Base-by-base conservation (phyloP, 2,329 filamentous ascomycete species). In the Huntiella bhutanensis region DNA sequence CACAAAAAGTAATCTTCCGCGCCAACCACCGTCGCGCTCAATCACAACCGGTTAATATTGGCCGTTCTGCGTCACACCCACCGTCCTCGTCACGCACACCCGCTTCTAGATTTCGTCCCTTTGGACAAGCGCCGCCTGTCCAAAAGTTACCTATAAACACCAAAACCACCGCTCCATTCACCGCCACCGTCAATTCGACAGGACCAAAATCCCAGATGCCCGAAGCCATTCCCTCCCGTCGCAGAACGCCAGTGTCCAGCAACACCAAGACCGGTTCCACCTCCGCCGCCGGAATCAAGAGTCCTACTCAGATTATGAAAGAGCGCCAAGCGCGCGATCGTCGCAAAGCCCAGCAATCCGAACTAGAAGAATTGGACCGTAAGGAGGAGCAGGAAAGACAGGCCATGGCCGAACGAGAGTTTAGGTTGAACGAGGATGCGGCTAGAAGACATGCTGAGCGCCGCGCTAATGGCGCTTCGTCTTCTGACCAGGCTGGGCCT, bases 301-400 rank as follows among this genome's bases (percentile, higher is more conserved):
- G 86, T 33, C 88, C 88, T 12, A 77, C 82, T 53, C 82, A 88
- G 64, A 88, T 96, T 56, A 93, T 95, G 87, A 77, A 83, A 61
- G 79, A 87, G 59, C 78, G 87, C 34, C 34, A 48, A 72, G 74
- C 47, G 82, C 82, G 53, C 73, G 87, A 51, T 84, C 92, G 60
- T 75, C 71, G 57, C 76, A 80, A 19, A 68, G 79, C 49, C 72
- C 43, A 75, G 52, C 71, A 73, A 54, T 78, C 78, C 39, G 77
- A 83, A 57, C 71, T 72, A 38, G 77, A 82, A 56, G 72, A 76
- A 53, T 63, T 62, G 59, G 63, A 65, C 58, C 61, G 45, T 16
- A 55, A 58, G 16, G 51, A 55, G 33, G 56, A 65, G 58, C 71
- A 75, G 59, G 67, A 71, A 54, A 44, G 36, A n/a, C 44, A 42